Conservation (phyloP, 352 stramenopile genomes). For the Phytophthora quininea region DNA sequence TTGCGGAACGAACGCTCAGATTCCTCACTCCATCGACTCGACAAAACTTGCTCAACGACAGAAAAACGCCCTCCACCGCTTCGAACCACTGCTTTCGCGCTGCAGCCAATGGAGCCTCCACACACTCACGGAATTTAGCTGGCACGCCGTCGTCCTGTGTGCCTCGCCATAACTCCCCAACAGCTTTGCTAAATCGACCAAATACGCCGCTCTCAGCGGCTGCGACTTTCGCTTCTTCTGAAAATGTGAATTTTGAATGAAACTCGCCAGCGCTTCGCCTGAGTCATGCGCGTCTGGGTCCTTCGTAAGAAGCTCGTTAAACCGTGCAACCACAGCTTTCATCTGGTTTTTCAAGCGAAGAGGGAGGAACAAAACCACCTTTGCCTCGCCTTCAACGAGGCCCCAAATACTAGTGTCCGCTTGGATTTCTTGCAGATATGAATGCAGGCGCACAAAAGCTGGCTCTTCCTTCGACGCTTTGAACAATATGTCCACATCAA, state of each 20-base stretch:
- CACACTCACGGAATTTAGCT: conserved; percentile 19
- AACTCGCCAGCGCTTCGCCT: conserved; percentile 10
- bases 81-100: conserved; percentile 28
- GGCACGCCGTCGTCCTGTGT: conserved; percentile 13
- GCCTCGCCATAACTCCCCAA: not conserved
- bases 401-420: conserved; percentile 20
- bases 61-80: conserved; percentile 22
- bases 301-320: conserved; percentile 6
- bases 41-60: conserved; percentile 11
- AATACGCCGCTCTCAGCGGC: conserved; percentile 5
- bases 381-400: conserved; percentile 11
- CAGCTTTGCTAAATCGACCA: conserved; percentile 6
- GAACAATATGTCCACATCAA: conserved; percentile 41
- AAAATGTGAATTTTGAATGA: conserved; percentile 25
- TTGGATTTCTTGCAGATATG: conserved; percentile 24
- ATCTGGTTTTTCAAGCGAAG: conserved; percentile 41
- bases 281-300: not conserved
- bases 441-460: conserved; percentile 16
- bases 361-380: conserved; percentile 23
- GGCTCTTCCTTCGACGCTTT: conserved; percentile 9
- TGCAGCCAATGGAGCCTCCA: conserved; percentile 22
- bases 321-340: conserved; percentile 24
- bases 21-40: conserved; percentile 15
- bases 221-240: conserved; percentile 9
- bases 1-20: conserved; percentile 9